phyloP scores from a whole-genome alignment of 352 stramenopile genomes.

The Phytopythium cucurbitacearum region DNA sequence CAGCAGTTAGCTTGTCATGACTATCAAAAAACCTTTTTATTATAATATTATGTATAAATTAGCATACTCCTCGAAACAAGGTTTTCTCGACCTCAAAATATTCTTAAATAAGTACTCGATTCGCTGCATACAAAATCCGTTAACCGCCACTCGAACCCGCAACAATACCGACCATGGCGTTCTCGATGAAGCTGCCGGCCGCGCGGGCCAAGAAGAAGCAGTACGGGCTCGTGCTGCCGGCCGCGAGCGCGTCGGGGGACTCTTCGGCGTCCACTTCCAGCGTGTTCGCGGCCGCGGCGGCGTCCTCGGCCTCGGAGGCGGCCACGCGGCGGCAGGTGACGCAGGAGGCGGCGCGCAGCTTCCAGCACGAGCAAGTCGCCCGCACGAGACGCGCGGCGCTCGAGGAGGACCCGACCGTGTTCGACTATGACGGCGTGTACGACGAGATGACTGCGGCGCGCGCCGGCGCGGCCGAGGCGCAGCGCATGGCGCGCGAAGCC shows the following conservation, averaged over 20 bases:
- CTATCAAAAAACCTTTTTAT: too few species aligned
- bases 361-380: constrained; percentile 48
- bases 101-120: too few species aligned
- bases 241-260: too few species aligned
- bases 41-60: too few species aligned
- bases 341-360: constrained; percentile 43
- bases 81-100: too few species aligned
- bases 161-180: constrained; percentile 25
- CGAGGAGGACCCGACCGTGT: constrained; percentile 78
- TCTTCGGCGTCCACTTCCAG: constrained; percentile 7
- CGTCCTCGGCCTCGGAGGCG: constrained; percentile 15
- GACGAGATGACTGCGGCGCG: constrained; percentile 70
- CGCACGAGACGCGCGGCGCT: constrained; percentile 49
- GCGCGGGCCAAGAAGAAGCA: constrained; percentile 40
- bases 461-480: constrained; percentile 28
- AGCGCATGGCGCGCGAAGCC: constrained; percentile 39
- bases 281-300: constrained; percentile 14
- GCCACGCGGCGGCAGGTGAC: constrained; percentile 24
- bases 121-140: too few species aligned
- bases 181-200: constrained; percentile 57
- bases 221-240: constrained; percentile 41
- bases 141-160: too few species aligned
- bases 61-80: too few species aligned
- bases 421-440: constrained; percentile 91
- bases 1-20: too few species aligned